Evolutionary conservation across 169 alveolate species (phyloP).

Genomic region (Cryptosporidium parvum): DNA sequence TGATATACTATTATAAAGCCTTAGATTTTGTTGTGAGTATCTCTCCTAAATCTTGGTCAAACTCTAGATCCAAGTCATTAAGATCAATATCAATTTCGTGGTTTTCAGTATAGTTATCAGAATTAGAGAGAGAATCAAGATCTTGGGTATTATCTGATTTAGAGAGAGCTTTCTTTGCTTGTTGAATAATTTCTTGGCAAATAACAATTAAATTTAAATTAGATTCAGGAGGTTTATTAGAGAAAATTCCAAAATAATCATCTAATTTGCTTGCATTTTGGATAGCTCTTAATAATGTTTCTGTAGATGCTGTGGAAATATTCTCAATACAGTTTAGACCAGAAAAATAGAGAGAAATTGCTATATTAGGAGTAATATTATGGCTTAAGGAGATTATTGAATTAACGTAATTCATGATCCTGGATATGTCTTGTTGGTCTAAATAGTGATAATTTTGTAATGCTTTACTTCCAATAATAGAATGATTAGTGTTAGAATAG

Average conservation of each 20-base stretch:
- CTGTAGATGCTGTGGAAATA: conserved; percentile 16
- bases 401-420: conserved; percentile 23
- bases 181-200: conserved; percentile 27
- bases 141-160: background rate
- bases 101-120: background rate
- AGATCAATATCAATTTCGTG: background rate
- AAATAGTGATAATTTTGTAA: background rate
- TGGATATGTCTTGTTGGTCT: conserved; percentile 8
- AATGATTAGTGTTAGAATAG: background rate
- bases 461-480: background rate
- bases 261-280: conserved; percentile 34
- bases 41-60: background rate
- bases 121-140: background rate
- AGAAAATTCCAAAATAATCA: background rate
- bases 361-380: conserved; percentile 56
- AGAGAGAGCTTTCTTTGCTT: conserved; percentile 10
- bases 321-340: conserved; percentile 43
- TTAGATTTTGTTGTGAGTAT: background rate
- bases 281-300: background rate
- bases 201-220: background rate
- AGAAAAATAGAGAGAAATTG: conserved; percentile 53
- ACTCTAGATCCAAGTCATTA: background rate
- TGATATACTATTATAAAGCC: background rate
- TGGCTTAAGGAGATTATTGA: background rate
- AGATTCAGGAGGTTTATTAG: conserved; percentile 5